Conservation (phyloP, 495 filamentous ascomycete species). For the Podospora pseudoanserina region DNA sequence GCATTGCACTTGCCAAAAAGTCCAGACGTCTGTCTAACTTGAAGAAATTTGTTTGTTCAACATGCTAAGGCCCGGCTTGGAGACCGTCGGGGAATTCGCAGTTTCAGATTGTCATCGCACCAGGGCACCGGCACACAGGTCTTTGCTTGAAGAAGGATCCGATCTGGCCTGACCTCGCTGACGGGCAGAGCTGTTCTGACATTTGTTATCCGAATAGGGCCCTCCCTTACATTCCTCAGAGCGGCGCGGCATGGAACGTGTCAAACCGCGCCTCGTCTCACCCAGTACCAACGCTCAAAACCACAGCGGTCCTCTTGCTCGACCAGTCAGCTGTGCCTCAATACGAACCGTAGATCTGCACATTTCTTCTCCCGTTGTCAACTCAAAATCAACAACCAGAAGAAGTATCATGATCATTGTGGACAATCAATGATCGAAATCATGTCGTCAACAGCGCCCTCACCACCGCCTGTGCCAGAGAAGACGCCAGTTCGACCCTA, state of each 20-base stretch:
- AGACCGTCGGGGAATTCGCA: neutral
- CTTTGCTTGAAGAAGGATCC: neutral
- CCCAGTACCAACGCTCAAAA: neutral
- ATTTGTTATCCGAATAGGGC: no score
- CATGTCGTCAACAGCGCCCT: neutral
- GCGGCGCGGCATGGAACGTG: neutral
- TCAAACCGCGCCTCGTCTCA: neutral
- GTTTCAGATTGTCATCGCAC: neutral
- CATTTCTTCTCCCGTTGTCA: neutral
- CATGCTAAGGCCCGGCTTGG: neutral
- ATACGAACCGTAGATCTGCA: neutral
- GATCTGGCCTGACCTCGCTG: neutral
- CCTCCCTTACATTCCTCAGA: neutral
- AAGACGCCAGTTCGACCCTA: neutral
- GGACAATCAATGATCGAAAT: neutral
- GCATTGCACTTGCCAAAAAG: neutral
- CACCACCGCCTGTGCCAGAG: neutral
- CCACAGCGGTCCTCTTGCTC: neutral
- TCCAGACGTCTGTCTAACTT: neutral
- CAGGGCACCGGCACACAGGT: neutral
- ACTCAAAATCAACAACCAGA: neutral
- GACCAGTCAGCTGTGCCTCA: neutral
- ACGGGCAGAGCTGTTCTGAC: neutral
- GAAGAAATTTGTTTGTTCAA: neutral
- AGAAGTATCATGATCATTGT: neutral